phyloP scores from a whole-genome alignment of 2,329 filamentous ascomycete genomes.

The Trichoderma cornu-damae region DNA sequence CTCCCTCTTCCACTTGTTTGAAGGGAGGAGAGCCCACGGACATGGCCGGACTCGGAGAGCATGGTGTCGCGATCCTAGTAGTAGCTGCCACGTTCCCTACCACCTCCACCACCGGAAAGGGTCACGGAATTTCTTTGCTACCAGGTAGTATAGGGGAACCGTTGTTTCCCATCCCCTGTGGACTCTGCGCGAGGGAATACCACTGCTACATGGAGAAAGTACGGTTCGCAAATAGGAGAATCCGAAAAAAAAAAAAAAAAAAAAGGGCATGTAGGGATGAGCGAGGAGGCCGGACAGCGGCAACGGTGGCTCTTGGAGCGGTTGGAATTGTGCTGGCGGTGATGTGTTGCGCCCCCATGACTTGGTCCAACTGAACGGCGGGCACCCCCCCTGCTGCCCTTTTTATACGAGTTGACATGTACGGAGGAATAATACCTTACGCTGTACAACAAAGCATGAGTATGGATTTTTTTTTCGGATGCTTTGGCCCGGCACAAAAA shows the following conservation, averaged over 20 bases:
- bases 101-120: constrained; percentile 6
- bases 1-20: background rate
- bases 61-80: background rate
- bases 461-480: background rate
- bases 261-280: background rate
- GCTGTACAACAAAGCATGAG: background rate
- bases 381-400: background rate
- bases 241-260: too few species aligned
- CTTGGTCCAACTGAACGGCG: background rate
- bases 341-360: background rate
- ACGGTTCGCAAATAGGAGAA: background rate
- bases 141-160: background rate
- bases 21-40: background rate
- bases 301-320: constrained; percentile 12
- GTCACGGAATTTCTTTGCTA: too few species aligned
- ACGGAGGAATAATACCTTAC: too few species aligned
- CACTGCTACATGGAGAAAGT: too few species aligned
- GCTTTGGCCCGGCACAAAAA: background rate
- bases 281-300: background rate
- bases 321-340: background rate
- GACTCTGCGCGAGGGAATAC: background rate
- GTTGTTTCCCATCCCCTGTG: constrained; percentile 2
- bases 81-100: constrained; percentile 15
- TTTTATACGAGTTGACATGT: background rate
- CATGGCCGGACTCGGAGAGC: constrained; percentile 8